Conservation (phyloP, 139 green algal species). For the Closterium sp. region DNA sequence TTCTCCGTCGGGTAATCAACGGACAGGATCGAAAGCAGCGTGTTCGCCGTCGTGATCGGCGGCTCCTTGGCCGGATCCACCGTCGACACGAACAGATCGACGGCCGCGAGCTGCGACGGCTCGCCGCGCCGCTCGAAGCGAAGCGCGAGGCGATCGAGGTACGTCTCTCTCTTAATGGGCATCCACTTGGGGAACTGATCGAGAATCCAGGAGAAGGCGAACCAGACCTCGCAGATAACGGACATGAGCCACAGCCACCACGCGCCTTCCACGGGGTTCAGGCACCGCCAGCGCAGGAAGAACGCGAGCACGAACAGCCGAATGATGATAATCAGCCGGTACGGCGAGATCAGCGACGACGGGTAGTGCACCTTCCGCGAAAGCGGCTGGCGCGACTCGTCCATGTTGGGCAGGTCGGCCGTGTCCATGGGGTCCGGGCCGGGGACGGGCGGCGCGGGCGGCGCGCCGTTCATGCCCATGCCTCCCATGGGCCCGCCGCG, state of each 20-base stretch:
- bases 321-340: conserved; percentile 30
- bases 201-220: conserved; percentile 46
- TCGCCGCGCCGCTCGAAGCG: background rate
- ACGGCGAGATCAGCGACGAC: conserved; percentile 25
- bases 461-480: background rate
- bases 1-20: conserved; percentile 41
- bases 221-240: conserved; percentile 49
- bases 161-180: conserved; percentile 32
- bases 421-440: too few relatives aligned
- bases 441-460: too few relatives aligned
- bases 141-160: conserved; percentile 1
- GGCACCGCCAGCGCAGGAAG: conserved; percentile 31
- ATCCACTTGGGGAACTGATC: conserved; percentile 44
- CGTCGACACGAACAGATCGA: conserved; percentile 42
- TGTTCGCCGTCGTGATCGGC: conserved; percentile 31
- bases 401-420: conserved; percentile 3
- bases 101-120: background rate
- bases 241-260: conserved; percentile 33
- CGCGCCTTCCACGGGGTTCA: conserved; percentile 32
- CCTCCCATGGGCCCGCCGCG: background rate
- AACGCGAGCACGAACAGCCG: conserved; percentile 2
- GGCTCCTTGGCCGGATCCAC: conserved; percentile 45
- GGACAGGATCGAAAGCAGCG: conserved; percentile 25
- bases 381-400: conserved; percentile 28
- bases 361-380: conserved; percentile 20